Base-by-base conservation (phyloP, 345 rosid genomes). In the Camelina neglecta region DNA sequence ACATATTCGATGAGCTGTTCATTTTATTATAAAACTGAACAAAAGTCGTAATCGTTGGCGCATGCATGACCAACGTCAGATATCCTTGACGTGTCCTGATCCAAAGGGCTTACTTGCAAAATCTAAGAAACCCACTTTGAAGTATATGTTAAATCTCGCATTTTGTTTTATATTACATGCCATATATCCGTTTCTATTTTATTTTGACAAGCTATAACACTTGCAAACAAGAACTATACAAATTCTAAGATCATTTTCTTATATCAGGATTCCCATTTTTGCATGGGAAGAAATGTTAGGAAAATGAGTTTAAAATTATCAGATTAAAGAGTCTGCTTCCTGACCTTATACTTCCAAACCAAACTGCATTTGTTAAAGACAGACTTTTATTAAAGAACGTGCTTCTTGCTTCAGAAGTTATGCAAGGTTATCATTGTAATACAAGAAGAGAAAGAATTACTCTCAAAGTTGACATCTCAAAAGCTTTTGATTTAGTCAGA, bases 51-150 rank as follows among this genome's bases (percentile, higher is more conserved):
- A 36, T 20, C 48, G 21, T 51, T 50, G 33, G 50, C 20, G 71
- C 31, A 50, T 36, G 59, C 31, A 50, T 36, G 59, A 66, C 59
- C 47, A 35, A n/a, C 71, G 71, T 66, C 45, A 16, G 6, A 6
- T 45, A 64, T 64, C 56, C 4, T 4, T 48, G 7, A 18, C 69
- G 42, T 65, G 69, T 48, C 57, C 1, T 10, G 10, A 31, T 29
- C 18, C 42, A 48, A 65, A 65, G n/a, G 26, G 21, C 26, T 24
- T 24, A 24, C 55, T 65, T 29, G 5, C 53, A 64, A 29, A n/a
- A 47, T 65, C 26, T 5, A 29, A 47, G 26, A 45, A 41, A 64
- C 5, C 10, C 54, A 8, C 39, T 64, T 4, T 64, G 13, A 44
- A 10, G 3, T 24, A 23, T 63, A 15, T 23, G 23, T 41, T 44